Conservation (phyloP, 352 stramenopile genomes). For the Aphanomyces invadans region DNA sequence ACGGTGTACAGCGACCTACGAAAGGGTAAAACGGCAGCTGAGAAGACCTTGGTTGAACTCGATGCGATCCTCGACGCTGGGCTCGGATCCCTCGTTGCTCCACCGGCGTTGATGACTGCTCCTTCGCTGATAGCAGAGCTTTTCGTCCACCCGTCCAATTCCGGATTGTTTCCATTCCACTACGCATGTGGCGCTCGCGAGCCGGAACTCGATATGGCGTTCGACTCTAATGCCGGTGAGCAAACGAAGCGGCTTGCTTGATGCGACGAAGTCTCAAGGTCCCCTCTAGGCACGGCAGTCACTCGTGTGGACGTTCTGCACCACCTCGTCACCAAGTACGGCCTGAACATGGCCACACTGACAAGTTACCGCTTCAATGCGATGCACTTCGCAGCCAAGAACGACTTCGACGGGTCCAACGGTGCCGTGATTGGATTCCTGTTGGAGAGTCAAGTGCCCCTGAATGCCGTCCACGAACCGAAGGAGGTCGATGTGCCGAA, state of each 20-base stretch:
- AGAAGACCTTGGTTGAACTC: constrained; percentile 51
- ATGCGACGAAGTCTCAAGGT: constrained; percentile 15
- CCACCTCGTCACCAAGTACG: constrained; percentile 32
- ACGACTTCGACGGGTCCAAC: constrained; percentile 42
- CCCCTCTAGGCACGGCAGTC: constrained; percentile 30
- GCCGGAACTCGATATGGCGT: constrained; percentile 44
- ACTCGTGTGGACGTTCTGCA: constrained; percentile 36
- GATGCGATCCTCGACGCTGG: constrained; percentile 45
- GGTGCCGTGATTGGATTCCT: constrained; percentile 41
- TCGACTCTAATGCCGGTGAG: constrained; percentile 4
- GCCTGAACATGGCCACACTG: constrained; percentile 31
- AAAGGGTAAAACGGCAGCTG: constrained; percentile 45
- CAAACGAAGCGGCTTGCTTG: background rate
- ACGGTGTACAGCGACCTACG: constrained; percentile 40
- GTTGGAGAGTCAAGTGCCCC: constrained; percentile 25
- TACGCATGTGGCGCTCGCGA: constrained; percentile 50
- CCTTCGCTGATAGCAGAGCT: constrained; percentile 27
- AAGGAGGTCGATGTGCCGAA: constrained; percentile 39
- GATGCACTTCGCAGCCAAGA: constrained; percentile 37
- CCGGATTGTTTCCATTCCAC: constrained; percentile 46
- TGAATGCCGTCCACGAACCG: constrained; percentile 58
- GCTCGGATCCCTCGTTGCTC: constrained; percentile 31
- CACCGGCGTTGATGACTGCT: constrained; percentile 30
- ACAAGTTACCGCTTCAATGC: constrained; percentile 36
- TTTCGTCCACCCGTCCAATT: constrained; percentile 19